phyloP scores from a whole-genome alignment of 2,329 filamentous ascomycete species.

The Didymellaceae sp. region DNA sequence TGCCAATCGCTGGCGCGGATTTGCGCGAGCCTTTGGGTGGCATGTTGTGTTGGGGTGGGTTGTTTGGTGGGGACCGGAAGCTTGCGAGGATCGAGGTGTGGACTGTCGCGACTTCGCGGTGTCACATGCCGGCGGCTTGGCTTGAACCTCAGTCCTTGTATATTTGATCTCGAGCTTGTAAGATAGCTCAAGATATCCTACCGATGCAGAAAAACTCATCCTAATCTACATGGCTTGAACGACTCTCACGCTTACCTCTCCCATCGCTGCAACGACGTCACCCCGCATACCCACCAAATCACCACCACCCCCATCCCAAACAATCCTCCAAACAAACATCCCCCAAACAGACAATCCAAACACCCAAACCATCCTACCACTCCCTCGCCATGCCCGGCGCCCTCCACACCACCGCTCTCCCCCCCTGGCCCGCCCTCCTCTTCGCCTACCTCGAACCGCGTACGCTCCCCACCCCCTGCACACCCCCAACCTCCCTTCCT shows the following conservation, averaged over 20 bases:
- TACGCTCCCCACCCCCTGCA: conserved; percentile 16
- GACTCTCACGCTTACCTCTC: neutral
- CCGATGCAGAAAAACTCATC: too few relatives aligned
- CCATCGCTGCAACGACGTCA: conserved; percentile 11
- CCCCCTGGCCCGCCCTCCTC: conserved; percentile 35
- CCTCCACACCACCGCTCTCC: conserved; percentile 30
- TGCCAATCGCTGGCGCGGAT: conserved; percentile 22
- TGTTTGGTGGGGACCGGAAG: neutral
- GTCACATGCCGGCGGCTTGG: conserved; percentile 10
- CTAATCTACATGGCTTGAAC: too few relatives aligned
- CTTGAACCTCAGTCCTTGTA: neutral
- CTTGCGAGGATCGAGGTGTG: too few relatives aligned
- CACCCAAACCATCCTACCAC: neutral
- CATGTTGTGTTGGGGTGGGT: conserved; percentile 26
- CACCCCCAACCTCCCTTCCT: neutral
- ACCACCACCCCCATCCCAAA: neutral
- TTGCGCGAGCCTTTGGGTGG: conserved; percentile 44
- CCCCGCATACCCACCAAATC: neutral
- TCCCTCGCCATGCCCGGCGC: neutral
- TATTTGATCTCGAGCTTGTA: too few relatives aligned
- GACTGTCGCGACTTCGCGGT: conserved; percentile 8
- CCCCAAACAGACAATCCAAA: too few relatives aligned
- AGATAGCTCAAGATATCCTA: too few relatives aligned
- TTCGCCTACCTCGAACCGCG: conserved; percentile 38
- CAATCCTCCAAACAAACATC: neutral